Evolutionary conservation across 495 filamentous ascomycete species (phyloP), one percentile per base, ranked within the genome.

Genomic region (Amphirosellinia nigrospora): DNA sequence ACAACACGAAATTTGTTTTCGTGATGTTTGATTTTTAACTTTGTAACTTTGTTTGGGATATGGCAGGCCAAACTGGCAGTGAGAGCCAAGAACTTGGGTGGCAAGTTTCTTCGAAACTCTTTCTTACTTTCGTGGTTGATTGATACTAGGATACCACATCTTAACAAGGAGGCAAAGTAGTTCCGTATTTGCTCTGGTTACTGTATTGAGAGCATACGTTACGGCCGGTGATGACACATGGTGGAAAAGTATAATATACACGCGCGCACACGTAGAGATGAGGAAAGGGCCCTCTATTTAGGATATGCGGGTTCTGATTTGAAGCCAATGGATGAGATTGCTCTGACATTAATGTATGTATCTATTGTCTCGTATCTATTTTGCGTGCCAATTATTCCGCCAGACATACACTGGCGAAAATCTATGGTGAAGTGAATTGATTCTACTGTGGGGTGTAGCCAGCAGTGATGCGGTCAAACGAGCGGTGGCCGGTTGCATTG

Each of bases 401-500:
- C 48, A 60, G 41, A 39, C 9, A 26, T 16, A 2, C 11, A 15
- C 10, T 21, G n/a, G n/a, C 13, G 6, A 39, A 16, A 26, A 41
- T 1, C 23, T 36, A 28, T 60, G 2, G 11, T 34, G 36, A 41
- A 41, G n/a, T 5, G 36, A 26, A 41, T 23, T 4, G 34, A 23
- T n/a, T 41, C 41, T 30, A 53, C 58, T 61, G 0, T 15, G 43
- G 43, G 6, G 7, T 38, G 45, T 53, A 65, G 1, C 34, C 46
- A 2, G 46, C 63, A 19, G 46, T 53, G 34, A 65, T 41, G 19
- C 63, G 63, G 63, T 65, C 63, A n/a, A 65, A 65, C 32, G 63
- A 65, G 21, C 45, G 63, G 28, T 65, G 46, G n/a, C 63, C 63
- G 4, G 46, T 53, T 0, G 63, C 46, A 21, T 65, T 65, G 34